Evolutionary conservation across 306 rosid genomes (phyloP).

Genomic region (Biancaea sappan): DNA sequence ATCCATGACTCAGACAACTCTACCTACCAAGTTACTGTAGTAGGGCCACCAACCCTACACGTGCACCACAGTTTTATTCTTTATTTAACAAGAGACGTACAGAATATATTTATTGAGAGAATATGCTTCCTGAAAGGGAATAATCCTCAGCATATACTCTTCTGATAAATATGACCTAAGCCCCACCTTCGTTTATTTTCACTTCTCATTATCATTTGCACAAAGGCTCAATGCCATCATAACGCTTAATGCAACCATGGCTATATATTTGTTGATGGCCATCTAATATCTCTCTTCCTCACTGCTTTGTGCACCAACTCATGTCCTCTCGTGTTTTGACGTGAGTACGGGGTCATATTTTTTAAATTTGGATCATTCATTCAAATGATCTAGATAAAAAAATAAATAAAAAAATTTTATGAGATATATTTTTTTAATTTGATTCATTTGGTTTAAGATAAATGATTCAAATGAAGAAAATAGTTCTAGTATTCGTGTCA

Average conservation of each 20-base stretch:
- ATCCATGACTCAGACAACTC: background rate
- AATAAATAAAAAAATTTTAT: too few species aligned
- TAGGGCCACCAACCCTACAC: slow-evolving; percentile 1
- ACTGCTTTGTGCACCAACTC: too few species aligned
- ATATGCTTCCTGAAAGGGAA: background rate
- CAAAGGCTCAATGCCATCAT: background rate
- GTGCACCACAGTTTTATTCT: too few species aligned
- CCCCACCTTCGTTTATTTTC: background rate
- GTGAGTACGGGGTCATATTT: too few species aligned
- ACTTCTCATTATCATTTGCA: background rate
- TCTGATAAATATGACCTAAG: background rate
- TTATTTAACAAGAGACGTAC: background rate
- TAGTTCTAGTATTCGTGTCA: too few species aligned
- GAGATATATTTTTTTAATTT: too few species aligned
- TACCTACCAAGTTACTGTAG: background rate
- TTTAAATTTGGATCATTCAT: too few species aligned
- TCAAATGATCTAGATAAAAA: too few species aligned
- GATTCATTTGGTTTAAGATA: too few species aligned
- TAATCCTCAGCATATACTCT: background rate
- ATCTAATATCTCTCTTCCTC: slow-evolving; percentile 33
- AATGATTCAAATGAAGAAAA: too few species aligned
- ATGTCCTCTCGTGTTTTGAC: too few species aligned
- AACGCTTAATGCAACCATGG: background rate
- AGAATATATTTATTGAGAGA: background rate
- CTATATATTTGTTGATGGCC: slow-evolving; percentile 36